Evolutionary conservation across 1,284 basidiomycete genomes (phyloP).

Genomic region (Trichosporon sp.): DNA sequence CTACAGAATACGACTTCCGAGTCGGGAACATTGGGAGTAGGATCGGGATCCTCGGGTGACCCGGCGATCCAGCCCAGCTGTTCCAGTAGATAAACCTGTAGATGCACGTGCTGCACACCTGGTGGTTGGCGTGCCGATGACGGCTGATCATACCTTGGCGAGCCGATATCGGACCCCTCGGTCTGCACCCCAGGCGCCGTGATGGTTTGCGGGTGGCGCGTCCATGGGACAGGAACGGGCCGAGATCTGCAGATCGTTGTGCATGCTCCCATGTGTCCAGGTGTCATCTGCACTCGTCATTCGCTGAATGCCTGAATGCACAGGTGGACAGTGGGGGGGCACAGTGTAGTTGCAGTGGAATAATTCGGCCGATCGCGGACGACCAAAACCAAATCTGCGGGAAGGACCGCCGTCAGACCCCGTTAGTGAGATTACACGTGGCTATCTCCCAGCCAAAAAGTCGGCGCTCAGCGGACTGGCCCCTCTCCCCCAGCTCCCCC

Average conservation of each 20-base stretch:
- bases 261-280: neutral
- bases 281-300: neutral
- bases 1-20: neutral
- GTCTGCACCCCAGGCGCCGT: neutral
- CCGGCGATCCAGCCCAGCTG: neutral
- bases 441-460: neutral
- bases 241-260: conserved; percentile 4
- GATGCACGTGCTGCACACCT: conserved; percentile 13
- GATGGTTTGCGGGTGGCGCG: neutral
- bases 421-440: neutral
- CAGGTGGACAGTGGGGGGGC: neutral
- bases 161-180: neutral
- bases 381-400: neutral
- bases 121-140: neutral
- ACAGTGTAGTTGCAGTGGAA: neutral
- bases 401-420: neutral
- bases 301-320: neutral
- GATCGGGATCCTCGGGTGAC: neutral
- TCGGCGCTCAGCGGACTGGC: conserved; percentile 7
- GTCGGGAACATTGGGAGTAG: neutral
- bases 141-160: neutral
- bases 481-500: neutral
- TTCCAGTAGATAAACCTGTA: conserved; percentile 7
- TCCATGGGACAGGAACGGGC: conserved; percentile 1
- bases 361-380: conserved; percentile 17